Conservation (phyloP, 2,329 filamentous ascomycete genomes). For the Pseudocercospora cruenta region DNA sequence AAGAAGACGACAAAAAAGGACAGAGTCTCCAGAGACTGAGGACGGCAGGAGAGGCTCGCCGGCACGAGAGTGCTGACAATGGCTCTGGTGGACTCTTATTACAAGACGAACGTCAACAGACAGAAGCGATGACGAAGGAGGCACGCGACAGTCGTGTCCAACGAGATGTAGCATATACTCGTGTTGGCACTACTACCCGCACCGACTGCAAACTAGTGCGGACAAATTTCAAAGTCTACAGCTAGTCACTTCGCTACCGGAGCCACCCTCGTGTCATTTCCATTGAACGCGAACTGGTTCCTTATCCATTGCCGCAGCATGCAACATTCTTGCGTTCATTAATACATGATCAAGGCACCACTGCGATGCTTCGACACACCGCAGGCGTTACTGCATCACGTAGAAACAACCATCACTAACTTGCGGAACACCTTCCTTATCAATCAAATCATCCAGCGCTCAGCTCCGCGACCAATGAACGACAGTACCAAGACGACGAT, state of each 20-base stretch:
- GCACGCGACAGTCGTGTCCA: not conserved
- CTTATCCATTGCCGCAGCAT: not conserved
- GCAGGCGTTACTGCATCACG: not conserved
- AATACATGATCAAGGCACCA: not conserved
- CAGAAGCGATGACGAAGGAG: not conserved
- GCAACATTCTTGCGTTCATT: not conserved
- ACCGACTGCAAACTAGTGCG: not conserved
- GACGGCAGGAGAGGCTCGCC: not conserved
- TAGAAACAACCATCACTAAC: not conserved
- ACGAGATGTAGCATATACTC: not conserved
- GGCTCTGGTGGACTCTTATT: not conserved
- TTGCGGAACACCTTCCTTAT: not conserved
- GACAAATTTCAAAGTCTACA: not conserved
- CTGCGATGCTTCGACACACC: not conserved
- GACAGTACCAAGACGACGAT: not conserved
- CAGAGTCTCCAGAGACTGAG: not conserved
- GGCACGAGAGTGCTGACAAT: not conserved
- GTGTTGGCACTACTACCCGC: not conserved
- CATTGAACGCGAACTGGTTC: not conserved
- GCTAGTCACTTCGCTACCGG: not conserved
- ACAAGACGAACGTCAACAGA: not conserved
- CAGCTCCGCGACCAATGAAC: too few relatives aligned
- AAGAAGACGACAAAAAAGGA: conserved; percentile 6
- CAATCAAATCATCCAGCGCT: not conserved
- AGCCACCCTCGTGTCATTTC: not conserved